These are phyloP conservation scores for Podosphaera fusca DNA, from an alignment of 2,329 filamentous ascomycete species.

Conservation along the genomic window DNA sequence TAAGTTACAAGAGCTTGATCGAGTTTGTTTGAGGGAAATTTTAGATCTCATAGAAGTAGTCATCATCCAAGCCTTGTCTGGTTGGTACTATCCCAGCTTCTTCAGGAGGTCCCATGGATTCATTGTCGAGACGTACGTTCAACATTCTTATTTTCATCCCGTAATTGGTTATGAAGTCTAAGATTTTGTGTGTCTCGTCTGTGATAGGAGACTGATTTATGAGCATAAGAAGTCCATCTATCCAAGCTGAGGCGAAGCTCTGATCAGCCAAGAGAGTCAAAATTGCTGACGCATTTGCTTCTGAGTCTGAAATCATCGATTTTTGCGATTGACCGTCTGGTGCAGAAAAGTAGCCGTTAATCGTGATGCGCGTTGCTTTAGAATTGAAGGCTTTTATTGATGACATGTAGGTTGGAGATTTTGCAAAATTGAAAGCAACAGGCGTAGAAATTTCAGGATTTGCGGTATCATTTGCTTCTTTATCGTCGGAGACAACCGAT, in stretches of 20 bases:
- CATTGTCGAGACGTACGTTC: slow-evolving; percentile 67
- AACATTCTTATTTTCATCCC: slow-evolving; percentile 79
- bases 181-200: slow-evolving; percentile 79
- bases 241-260: slow-evolving; percentile 79
- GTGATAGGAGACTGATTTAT: slow-evolving; percentile 90
- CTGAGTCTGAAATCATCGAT: no score
- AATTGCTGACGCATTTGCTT: slow-evolving; percentile 26
- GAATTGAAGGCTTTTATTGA: slow-evolving; percentile 24
- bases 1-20: background rate
- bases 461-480: slow-evolving; percentile 23
- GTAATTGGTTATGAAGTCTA: slow-evolving; percentile 69
- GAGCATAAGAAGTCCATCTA: slow-evolving; percentile 86
- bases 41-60: slow-evolving; percentile 56
- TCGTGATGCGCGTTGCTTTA: slow-evolving; percentile 50
- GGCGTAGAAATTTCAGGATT: slow-evolving; percentile 20
- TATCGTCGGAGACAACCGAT: slow-evolving; percentile 78
- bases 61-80: slow-evolving; percentile 66
- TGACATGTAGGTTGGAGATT: background rate
- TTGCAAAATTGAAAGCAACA: slow-evolving; percentile 19
- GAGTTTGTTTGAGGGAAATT: background rate
- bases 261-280: slow-evolving; percentile 70
- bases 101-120: slow-evolving; percentile 33
- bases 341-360: slow-evolving; percentile 41
- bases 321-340: slow-evolving; percentile 5
- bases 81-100: slow-evolving; percentile 50